Evolutionary conservation across 768 basidiomycete genomes (phyloP), one percentile per base, ranked within the genome.

Genomic region (Pleurotus tuoliensis): DNA sequence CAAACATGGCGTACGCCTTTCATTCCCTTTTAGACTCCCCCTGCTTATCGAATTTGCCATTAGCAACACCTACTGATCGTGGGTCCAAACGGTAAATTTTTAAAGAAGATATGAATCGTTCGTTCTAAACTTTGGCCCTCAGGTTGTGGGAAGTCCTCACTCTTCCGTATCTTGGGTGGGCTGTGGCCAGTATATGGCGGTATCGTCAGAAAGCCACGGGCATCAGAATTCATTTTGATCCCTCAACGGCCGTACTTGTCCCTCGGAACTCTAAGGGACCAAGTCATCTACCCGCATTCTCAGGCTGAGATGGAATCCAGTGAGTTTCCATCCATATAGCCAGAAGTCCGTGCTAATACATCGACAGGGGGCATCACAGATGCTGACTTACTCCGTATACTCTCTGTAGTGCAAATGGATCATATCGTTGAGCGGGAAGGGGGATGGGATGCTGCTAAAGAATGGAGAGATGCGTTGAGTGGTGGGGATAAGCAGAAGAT

Each of bases 401-500:
- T 99, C 40, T 72, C 82, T 6, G 77, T 86, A 11, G 88, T 99
- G 25, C 85, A 94, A 60, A 92, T 98, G 86, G 86, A 86, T 40
- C 73, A 76, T 64, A 82, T 98, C 47, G 90, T 98, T 5, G 90
- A 92, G 64, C 82, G 94, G 22, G 96, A 98, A 71, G 96, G 96
- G n/a, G 96, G 96, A 11, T 98, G 94, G 94, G 89, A 91, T 64
- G 76, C 79, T 6, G 78, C 82, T n/a, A 81, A 87, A 47, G 96
- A 98, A 65, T 98, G 96, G 96, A 82, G 92, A 60, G 94, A 97
- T 67, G 83, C 90, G 2, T 72, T 98, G 34, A 94, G 91, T 65
- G 95, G 96, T 1, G 95, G 95, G 16, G 96, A 97, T 69, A 93
- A 98, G 69, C 95, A 98, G 72, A 87, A 95, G 73, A 89, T 98